A percentile compares a stretch with the other conserved stretches of the same genome.
Conservation (phyloP, 1,139 yeast species). For the Yarrowia galli region DNA sequence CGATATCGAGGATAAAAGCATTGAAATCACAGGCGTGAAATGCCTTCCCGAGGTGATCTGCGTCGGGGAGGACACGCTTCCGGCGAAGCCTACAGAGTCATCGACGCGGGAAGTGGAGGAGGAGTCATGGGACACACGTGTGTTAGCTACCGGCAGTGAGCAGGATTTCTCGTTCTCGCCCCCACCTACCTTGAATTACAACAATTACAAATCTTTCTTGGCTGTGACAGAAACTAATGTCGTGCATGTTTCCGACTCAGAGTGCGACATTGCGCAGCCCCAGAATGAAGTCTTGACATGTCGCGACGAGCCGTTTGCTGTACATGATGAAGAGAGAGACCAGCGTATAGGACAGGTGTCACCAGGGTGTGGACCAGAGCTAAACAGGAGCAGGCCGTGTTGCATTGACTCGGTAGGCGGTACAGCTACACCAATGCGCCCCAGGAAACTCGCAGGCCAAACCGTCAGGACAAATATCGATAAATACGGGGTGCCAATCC, state of each 20-base stretch:
- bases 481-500: neutral
- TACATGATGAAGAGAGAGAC: neutral
- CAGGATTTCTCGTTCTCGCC: neutral
- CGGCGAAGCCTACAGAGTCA: neutral
- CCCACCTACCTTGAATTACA: constrained; percentile 14
- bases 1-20: neutral
- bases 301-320: neutral
- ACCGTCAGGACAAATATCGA: neutral
- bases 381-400: too few relatives aligned
- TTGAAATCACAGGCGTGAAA: constrained; percentile 13
- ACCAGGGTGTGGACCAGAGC: neutral
- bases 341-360: neutral
- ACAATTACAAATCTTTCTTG: constrained; percentile 19
- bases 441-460: neutral
- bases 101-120: neutral
- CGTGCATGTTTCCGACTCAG: constrained; percentile 22
- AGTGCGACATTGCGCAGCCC: neutral
- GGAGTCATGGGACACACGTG: neutral
- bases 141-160: neutral
- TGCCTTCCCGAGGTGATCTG: neutral
- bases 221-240: neutral
- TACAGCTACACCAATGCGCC: neutral
- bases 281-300: neutral
- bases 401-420: too few relatives aligned
- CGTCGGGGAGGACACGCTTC: neutral